Percentiles rank a stretch among this genome's conserved stretches.
Conservation (phyloP, 2,329 filamentous ascomycete genomes). For the Penicillium sp. region DNA sequence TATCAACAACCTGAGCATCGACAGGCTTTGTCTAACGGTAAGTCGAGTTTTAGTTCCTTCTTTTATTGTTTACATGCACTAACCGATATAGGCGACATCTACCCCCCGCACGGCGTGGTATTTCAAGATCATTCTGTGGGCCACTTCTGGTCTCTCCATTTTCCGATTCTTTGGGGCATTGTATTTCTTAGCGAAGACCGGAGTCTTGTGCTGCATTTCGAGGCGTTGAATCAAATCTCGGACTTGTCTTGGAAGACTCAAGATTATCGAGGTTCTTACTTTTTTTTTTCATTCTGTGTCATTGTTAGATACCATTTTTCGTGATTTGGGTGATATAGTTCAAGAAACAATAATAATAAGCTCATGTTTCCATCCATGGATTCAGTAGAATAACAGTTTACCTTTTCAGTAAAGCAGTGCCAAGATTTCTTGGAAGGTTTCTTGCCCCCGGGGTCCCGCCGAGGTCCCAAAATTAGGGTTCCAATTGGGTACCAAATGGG, state of each 20-base stretch:
- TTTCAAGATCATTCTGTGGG: conserved; percentile 19
- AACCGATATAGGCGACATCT: neutral
- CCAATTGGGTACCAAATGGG: neutral
- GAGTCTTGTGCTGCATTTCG: conserved; percentile 15
- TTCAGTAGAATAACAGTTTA: neutral
- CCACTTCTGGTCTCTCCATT: conserved; percentile 19
- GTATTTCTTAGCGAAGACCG: conserved; percentile 17
- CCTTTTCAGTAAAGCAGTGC: neutral
- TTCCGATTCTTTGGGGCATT: conserved; percentile 20
- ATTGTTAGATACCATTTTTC: neutral
- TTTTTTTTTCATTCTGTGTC: neutral
- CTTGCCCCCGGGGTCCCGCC: neutral
- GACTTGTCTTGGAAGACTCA: no score
- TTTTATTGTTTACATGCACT: neutral
- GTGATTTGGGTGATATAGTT: neutral
- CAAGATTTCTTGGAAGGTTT: neutral
- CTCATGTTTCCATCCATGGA: neutral
- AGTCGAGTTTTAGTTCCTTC: neutral
- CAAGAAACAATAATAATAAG: neutral
- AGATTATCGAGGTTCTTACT: neutral
- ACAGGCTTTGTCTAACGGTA: conserved; percentile 20
- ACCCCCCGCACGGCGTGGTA: conserved; percentile 13
- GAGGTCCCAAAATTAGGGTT: neutral
- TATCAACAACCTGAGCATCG: conserved; percentile 69
- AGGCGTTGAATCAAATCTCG: neutral